phyloP scores from a whole-genome alignment of 169 alveolate genomes.

The Plasmodium coatneyi region DNA sequence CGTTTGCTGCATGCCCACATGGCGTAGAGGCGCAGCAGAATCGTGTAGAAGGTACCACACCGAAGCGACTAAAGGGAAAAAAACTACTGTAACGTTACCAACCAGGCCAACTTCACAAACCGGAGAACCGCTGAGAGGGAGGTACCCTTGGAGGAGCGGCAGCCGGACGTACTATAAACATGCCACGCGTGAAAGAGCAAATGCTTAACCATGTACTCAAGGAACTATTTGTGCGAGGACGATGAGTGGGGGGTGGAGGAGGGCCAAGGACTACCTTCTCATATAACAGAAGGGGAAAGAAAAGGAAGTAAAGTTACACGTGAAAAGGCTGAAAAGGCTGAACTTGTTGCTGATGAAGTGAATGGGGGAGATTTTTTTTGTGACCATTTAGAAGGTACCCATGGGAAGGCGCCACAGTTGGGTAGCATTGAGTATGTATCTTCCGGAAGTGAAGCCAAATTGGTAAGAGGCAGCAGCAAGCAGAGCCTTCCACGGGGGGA shows the following conservation, averaged over 20 bases:
- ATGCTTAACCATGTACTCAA: background rate
- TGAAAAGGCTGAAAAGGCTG: too few species aligned
- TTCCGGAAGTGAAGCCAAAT: background rate
- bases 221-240: background rate
- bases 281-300: background rate
- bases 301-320: background rate
- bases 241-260: background rate
- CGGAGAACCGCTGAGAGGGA: background rate
- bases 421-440: background rate
- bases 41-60: background rate
- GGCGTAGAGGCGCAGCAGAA: background rate
- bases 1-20: background rate
- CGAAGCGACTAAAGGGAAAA: background rate
- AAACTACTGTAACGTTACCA: background rate
- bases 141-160: background rate
- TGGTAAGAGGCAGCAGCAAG: background rate
- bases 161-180: background rate
- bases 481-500: background rate
- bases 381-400: slow-evolving; percentile 5
- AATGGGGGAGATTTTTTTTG: slow-evolving; percentile 38
- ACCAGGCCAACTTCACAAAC: too few species aligned
- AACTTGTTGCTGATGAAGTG: background rate
- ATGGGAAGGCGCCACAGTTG: background rate
- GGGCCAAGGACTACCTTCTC: background rate
- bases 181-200: background rate